A percentile compares a stretch with the other conserved stretches of the same genome.
phyloP scores from a whole-genome alignment of 2,329 filamentous ascomycete genomes.

The Cytospora paraplurivora region DNA sequence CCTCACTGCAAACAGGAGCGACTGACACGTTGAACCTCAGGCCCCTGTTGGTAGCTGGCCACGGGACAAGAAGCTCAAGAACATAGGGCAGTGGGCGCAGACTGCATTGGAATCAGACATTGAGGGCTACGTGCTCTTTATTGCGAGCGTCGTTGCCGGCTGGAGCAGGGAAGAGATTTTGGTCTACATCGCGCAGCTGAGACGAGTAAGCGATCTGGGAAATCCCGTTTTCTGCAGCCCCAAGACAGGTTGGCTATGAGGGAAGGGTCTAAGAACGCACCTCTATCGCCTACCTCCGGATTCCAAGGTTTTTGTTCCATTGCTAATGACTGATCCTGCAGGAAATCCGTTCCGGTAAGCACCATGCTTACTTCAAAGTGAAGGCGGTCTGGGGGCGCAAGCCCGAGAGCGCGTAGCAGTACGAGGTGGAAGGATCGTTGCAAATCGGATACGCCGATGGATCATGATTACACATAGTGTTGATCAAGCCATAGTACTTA shows the following conservation, averaged over 20 bases:
- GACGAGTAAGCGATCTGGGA: constrained; percentile 26
- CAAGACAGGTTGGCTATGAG: not conserved
- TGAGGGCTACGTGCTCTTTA: constrained; percentile 34
- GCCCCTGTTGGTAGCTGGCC: constrained; percentile 36
- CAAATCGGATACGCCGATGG: not conserved
- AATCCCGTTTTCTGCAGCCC: not conserved
- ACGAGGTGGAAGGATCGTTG: not conserved
- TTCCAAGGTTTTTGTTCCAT: not conserved
- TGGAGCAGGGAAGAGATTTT: constrained; percentile 41
- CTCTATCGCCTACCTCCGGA: not conserved
- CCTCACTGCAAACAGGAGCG: not conserved
- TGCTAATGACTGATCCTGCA: not conserved
- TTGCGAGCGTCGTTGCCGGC: constrained; percentile 40
- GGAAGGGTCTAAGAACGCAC: not conserved
- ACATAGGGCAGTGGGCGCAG: constrained; percentile 33
- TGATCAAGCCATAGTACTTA: too few species aligned
- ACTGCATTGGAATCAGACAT: constrained; percentile 24
- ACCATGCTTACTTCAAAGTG: constrained; percentile 37
- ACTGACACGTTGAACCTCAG: constrained; percentile 23
- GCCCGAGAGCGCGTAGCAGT: constrained; percentile 20
- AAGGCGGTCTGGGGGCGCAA: constrained; percentile 37
- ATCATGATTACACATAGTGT: not conserved
- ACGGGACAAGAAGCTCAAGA: constrained; percentile 34
- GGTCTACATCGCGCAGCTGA: constrained; percentile 40
- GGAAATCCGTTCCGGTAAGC: constrained; percentile 36